Percentiles rank a stretch among this genome's conserved stretches.
phyloP scores from a whole-genome alignment of 768 basidiomycete species.

The Paxillus involutus region DNA sequence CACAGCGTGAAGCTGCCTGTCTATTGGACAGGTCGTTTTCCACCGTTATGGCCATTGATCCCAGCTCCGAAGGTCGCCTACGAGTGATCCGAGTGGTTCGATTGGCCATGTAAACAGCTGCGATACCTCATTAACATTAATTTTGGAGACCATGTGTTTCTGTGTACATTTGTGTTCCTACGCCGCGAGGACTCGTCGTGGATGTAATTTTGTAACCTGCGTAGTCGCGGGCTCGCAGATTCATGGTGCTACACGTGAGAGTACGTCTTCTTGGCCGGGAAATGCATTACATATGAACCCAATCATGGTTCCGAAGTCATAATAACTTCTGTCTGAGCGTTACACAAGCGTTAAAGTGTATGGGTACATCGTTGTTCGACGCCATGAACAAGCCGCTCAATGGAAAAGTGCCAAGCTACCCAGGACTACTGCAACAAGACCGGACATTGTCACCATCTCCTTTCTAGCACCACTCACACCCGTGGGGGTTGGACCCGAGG shows the following conservation, averaged over 20 bases:
- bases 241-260: not conserved
- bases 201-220: not conserved
- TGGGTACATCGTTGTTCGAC: not conserved
- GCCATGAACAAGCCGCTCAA: slow-evolving; percentile 6
- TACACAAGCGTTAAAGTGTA: not conserved
- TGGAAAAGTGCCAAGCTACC: slow-evolving; percentile 7
- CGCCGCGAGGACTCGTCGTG: not conserved
- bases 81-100: not conserved
- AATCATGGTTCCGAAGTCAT: not conserved
- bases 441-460: slow-evolving; percentile 6
- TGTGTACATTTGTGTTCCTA: not conserved
- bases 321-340: not conserved
- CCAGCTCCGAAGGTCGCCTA: not conserved
- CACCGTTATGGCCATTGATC: too few relatives aligned
- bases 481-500: slow-evolving; percentile 9
- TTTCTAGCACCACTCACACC: slow-evolving; percentile 16
- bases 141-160: not conserved
- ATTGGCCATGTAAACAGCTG: not conserved
- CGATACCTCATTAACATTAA: not conserved
- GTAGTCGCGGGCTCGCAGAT: not conserved
- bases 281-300: not conserved
- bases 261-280: not conserved
- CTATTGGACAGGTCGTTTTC: not conserved
- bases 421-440: slow-evolving; percentile 10
- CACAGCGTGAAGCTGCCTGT: not conserved